These are phyloP conservation scores for Tricharina praecox DNA, from an alignment of 495 filamentous ascomycete genomes.

Conservation along the genomic window DNA sequence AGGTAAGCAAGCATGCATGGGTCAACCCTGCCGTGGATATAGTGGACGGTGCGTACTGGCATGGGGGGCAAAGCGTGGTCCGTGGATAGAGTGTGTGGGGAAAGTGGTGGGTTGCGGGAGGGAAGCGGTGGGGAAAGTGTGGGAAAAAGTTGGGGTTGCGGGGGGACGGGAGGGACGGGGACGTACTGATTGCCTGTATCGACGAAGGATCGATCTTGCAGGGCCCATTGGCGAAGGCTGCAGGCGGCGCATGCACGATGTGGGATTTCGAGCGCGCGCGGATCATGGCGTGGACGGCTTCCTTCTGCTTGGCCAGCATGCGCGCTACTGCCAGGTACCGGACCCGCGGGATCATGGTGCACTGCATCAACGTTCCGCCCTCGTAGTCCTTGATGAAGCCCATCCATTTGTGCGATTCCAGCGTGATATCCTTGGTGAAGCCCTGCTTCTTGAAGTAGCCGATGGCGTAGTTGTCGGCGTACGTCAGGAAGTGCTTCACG, in stretches of 20 bases:
- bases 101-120: too few species aligned
- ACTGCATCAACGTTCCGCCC: slow-evolving; percentile 98
- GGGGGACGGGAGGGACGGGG: too few species aligned
- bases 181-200: slow-evolving; percentile 27
- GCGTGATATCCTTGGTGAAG: slow-evolving; percentile 94
- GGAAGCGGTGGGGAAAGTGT: too few species aligned
- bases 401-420: slow-evolving; percentile 87
- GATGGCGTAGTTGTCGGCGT: slow-evolving; percentile 97
- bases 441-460: slow-evolving; percentile 99
- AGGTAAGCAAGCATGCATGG: background rate
- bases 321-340: slow-evolving; percentile 86
- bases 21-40: background rate
- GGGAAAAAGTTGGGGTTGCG: too few species aligned
- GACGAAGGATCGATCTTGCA: slow-evolving; percentile 28
- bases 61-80: too few species aligned
- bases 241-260: slow-evolving; percentile 64
- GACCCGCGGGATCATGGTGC: slow-evolving; percentile 85
- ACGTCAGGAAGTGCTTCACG: slow-evolving; percentile 97
- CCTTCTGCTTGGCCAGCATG: slow-evolving; percentile 95
- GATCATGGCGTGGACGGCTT: slow-evolving; percentile 83
- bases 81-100: too few species aligned
- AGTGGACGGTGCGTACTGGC: too few species aligned
- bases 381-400: slow-evolving; percentile 99
- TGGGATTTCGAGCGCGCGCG: slow-evolving; percentile 78
- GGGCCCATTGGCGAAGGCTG: slow-evolving; percentile 41